Base-by-base conservation (phyloP, 495 filamentous ascomycete species). In the Penicillium longicatenatum region DNA sequence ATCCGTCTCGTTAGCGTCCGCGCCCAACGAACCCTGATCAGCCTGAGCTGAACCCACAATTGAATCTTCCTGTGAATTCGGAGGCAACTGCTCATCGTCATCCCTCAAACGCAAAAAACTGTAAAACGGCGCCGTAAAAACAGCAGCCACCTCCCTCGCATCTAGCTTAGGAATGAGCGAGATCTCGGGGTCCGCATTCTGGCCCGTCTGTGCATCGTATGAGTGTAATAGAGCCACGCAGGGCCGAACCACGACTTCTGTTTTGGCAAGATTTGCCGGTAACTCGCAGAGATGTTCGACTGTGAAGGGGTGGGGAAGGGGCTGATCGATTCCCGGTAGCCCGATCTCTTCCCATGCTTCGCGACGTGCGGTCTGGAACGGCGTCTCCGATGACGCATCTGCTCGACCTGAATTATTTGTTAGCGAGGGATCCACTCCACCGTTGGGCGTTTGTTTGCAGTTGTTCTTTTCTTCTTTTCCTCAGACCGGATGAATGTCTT, bases 301-400 rank as follows among this genome's bases (percentile, higher is more conserved):
- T 49, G 77, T 67, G 74, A 94, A 96, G 5, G 89, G 89, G 0
- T 71, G 60, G 0, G 88, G 89, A 12, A 94, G 75, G 53, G 81
- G 77, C 42, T 73, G 63, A 63, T 84, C 76, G 61, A 85, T 82
- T 50, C 83, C 78, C 8, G 92, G 88, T 0, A 97, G 84, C 1
- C 92, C 92, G 68, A 97, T 96, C 73, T 97, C 92, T 66, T 97
- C 92, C 66, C 79, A 86, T 12, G 92, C 92, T 81, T 97, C 92
- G 67, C 92, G 84, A 19, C 92, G 86, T 21, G 92, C 90, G 46
- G 91, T 94, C 67, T 90, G 79, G 70, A 89, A 86, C 70, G 81
- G 69, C 2, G 78, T 79, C 65, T 84, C 84, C 17, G 65, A 22
- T 5, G 75, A 55, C 3, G 68, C 63, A 60, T 83, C 79, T 51